Base-by-base conservation (phyloP, 2,329 filamentous ascomycete species). In the Falciphora oryzae region DNA sequence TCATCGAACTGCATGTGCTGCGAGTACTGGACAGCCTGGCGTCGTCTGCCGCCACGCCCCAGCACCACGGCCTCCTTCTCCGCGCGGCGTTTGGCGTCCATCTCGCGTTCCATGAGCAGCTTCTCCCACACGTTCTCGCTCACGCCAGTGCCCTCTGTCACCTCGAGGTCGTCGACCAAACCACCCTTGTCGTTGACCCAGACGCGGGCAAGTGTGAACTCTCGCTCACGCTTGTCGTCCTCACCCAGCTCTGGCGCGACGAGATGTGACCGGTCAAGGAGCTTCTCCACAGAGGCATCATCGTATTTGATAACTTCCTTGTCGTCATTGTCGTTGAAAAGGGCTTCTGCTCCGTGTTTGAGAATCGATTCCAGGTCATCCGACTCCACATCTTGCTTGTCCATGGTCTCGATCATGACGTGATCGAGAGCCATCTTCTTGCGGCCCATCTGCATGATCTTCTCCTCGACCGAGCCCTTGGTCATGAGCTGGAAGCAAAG, bases 361-460 rank as follows among this genome's bases (percentile, higher is more conserved):
- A 99, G 82, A 66, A 98, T 93, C 0, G 91, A 91, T 70, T 96
- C 93, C 5, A 98, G 78, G 71, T 98, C 93, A 66, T 90, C 83
- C 10, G 88, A 87, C 11, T 86, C 87, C 53, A 94, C 85, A 59
- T 95, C 90, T n/a, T 93, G 89, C 2, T 87, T 85, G 65, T 93
- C 92, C 85, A 99, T 92, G 63, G 87, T 89, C 73, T 98, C 93
- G 66, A 99, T 97, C 27, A 99, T 84, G 1, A 95, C 91, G 75
- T 98, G 93, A 71, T 99, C 95, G 0, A 99, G 84, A 0, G 92
- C 92, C 87, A 99, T 92, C 78, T 99, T 99, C 77, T 92, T 96
- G 70, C 92, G 90, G 7, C 95, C 95, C 70, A 96, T 92, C 74
- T 97, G 92, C 81, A 98, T 90, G 64, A 99, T 98, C 73, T 94